Evolutionary conservation across 768 basidiomycete genomes (phyloP).

Genomic region (Lactarius indigo): DNA sequence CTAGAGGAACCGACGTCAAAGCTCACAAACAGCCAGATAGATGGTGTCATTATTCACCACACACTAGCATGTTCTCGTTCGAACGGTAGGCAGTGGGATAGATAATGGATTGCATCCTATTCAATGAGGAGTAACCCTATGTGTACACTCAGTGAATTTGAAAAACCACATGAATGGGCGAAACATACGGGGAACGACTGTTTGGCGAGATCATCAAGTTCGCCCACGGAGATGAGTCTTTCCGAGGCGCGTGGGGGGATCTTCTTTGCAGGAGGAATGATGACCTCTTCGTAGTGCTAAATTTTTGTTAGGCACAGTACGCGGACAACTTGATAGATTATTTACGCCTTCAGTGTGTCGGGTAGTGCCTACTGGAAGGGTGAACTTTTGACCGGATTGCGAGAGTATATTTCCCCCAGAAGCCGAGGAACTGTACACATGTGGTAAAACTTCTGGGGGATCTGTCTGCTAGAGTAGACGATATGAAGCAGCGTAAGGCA

Average conservation of each 20-base stretch:
- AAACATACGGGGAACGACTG: conserved; percentile 78
- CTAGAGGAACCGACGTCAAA: conserved; percentile 38
- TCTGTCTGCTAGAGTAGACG: conserved; percentile 39
- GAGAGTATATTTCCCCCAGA: conserved; percentile 64
- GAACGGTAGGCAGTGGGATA: conserved; percentile 91
- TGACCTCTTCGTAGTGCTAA: conserved; percentile 72
- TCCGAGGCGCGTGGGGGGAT: conserved; percentile 73
- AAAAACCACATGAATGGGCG: neutral
- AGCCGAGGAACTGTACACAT: conserved; percentile 78
- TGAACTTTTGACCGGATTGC: conserved; percentile 70
- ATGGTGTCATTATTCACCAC: conserved; percentile 47
- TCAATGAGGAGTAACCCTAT: conserved; percentile 82
- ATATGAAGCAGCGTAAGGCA: neutral
- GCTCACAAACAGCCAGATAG: neutral
- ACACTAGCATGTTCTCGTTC: conserved; percentile 95
- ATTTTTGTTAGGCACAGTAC: neutral
- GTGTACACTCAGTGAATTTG: conserved; percentile 10
- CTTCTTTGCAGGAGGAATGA: conserved; percentile 77
- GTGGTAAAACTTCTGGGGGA: conserved; percentile 65
- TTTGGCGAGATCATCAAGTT: conserved; percentile 71
- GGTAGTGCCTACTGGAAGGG: conserved; percentile 79
- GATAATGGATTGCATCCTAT: conserved; percentile 93
- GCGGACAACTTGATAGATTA: neutral
- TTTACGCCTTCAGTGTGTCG: conserved; percentile 64
- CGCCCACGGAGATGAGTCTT: conserved; percentile 61